Evolutionary conservation across 2,329 filamentous ascomycete species (phyloP).

Genomic region (Ascochyta koolunga): DNA sequence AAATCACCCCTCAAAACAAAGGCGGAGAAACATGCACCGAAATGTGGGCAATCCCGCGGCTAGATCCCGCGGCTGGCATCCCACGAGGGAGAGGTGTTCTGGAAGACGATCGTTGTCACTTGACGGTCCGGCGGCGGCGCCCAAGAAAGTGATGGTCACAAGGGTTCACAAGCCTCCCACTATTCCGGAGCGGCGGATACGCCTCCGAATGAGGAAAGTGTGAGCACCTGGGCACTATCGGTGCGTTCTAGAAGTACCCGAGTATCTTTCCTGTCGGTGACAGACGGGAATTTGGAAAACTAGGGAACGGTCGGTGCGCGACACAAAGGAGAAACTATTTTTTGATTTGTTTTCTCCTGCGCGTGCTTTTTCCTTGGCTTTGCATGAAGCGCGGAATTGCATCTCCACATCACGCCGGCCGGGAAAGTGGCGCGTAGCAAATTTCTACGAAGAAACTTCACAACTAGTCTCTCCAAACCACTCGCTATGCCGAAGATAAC

Average conservation of each 20-base stretch:
- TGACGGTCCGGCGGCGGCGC: constrained; percentile 1
- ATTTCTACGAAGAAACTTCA: constrained; percentile 11
- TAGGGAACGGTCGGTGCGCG: background rate
- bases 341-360: background rate
- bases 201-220: constrained; percentile 10
- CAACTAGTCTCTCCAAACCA: constrained; percentile 1
- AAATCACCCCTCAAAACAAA: constrained; percentile 4
- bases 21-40: constrained; percentile 17
- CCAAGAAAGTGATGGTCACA: constrained; percentile 13
- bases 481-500: constrained; percentile 8
- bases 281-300: background rate
- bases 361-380: background rate
- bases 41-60: constrained; percentile 12
- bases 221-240: background rate
- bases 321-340: background rate
- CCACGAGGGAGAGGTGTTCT: constrained; percentile 14
- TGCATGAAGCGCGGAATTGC: constrained; percentile 4
- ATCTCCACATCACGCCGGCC: constrained; percentile 14
- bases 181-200: constrained; percentile 6
- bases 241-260: constrained; percentile 12
- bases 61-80: constrained; percentile 12
- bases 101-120: constrained; percentile 13
- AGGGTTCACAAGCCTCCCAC: constrained; percentile 14
- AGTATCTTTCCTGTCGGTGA: background rate
- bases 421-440: constrained; percentile 15